Base-by-base conservation (phyloP, 352 stramenopile species). In the Phytophthora brassicae region DNA sequence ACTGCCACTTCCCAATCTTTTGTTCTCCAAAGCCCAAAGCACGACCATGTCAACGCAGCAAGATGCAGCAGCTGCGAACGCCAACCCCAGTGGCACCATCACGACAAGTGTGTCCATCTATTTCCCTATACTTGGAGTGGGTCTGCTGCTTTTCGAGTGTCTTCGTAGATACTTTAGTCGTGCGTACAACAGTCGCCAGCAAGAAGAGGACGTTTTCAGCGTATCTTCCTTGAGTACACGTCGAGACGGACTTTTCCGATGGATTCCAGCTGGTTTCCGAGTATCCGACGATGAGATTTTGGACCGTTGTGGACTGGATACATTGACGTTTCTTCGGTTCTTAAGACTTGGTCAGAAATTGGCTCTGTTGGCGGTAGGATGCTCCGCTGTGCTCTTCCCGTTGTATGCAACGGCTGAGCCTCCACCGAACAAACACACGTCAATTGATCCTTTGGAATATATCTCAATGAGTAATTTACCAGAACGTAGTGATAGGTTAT, bases 391-490 rank as follows among this genome's bases (percentile, higher is more conserved):
- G 52, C 69, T 94, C 14, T 89, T 94, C 47, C 83, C 85, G 12
- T 55, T 94, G 35, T 94, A 88, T 35, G 82, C 79, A 31, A 90
- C 82, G 8, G 79, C 79, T 16, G 56, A 45, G 8, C 45, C 64
- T 11, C 60, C 56, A 13, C 39, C 36, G 5, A 52, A 45, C 12
- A 73, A 57, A 4, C 70, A 26, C 46, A 51, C 39, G 20, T 49
- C 55, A 5, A 66, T 86, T 31, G 85, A 94, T 38, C 70, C 78
- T 13, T 52, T 94, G 24, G 72, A 75, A 36, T 66, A 68, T 23
- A 88, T 94, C 56, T 90, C 74, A 26, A 89, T 94, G 81, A 90
- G 79, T 28, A 94, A 91, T 60, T 61, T 94, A 48, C 62, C 69
- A 2, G 72, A 71, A 43, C 48, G 56, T 6, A 84, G 83, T 46